Evolutionary conservation across 148 eudicot species (phyloP).

Genomic region (Pouteria glomerata): DNA sequence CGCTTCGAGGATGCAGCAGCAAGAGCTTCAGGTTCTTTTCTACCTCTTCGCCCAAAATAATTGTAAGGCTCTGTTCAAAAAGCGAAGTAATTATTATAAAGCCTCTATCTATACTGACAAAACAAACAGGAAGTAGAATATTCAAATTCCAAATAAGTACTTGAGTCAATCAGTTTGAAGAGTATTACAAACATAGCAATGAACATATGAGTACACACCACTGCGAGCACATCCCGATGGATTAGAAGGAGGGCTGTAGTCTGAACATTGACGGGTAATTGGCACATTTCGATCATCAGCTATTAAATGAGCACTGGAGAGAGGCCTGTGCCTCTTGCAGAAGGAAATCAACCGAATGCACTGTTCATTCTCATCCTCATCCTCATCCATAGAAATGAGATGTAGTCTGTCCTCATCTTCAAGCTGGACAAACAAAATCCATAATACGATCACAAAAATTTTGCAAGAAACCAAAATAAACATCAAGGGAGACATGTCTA

Average conservation of each 20-base stretch:
- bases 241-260: constrained; percentile 58
- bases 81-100: constrained; percentile 10
- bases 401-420: constrained; percentile 78
- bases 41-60: constrained; percentile 74
- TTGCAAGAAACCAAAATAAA: neutral
- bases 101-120: neutral
- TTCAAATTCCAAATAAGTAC: neutral
- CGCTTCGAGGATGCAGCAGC: constrained; percentile 87
- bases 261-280: constrained; percentile 28
- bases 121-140: neutral
- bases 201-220: constrained; percentile 43
- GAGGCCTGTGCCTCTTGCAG: constrained; percentile 77
- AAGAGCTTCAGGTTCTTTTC: constrained; percentile 82
- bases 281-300: constrained; percentile 39
- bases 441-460: neutral
- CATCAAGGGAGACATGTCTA: neutral
- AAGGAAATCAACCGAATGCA: constrained; percentile 86
- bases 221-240: constrained; percentile 95
- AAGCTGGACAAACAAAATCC: constrained; percentile 43
- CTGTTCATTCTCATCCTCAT: constrained; percentile 87
- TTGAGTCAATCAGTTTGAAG: neutral
- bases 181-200: neutral
- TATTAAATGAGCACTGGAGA: constrained; percentile 41
- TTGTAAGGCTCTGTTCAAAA: constrained; percentile 72
- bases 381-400: constrained; percentile 77